phyloP scores from a whole-genome alignment of 2,329 filamentous ascomycete genomes.

The Microdochium nivale region DNA sequence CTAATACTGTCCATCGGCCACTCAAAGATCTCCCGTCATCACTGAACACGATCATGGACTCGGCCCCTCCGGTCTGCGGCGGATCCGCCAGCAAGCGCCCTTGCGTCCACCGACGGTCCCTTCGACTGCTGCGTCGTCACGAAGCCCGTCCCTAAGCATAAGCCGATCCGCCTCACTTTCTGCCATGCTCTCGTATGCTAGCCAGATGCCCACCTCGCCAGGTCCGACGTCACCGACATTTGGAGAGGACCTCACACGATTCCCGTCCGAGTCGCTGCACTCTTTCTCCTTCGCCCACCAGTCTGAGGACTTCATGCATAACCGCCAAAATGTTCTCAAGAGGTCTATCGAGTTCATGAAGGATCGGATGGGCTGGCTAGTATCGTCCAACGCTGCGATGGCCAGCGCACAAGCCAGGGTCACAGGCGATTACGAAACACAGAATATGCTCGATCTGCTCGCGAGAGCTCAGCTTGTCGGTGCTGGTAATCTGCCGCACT shows the following conservation, averaged over 20 bases:
- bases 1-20: neutral
- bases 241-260: slow-evolving; percentile 81
- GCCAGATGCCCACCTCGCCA: slow-evolving; percentile 45
- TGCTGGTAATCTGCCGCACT: slow-evolving; percentile 50
- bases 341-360: slow-evolving; percentile 95
- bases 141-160: slow-evolving; percentile 47
- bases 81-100: slow-evolving; percentile 81
- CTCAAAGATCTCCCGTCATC: slow-evolving; percentile 67
- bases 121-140: slow-evolving; percentile 53
- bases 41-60: slow-evolving; percentile 82
- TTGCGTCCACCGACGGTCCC: slow-evolving; percentile 57
- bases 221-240: slow-evolving; percentile 66
- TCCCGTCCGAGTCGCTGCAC: slow-evolving; percentile 91
- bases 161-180: slow-evolving; percentile 65
- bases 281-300: slow-evolving; percentile 98
- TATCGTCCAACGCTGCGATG: slow-evolving; percentile 62
- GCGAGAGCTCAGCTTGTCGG: slow-evolving; percentile 73
- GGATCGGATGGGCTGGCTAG: slow-evolving; percentile 76
- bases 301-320: slow-evolving; percentile 85
- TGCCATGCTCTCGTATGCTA: slow-evolving; percentile 50
- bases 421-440: slow-evolving; percentile 75
- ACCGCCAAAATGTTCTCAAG: slow-evolving; percentile 85
- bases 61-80: slow-evolving; percentile 76
- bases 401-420: slow-evolving; percentile 76
- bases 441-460: slow-evolving; percentile 84